Base-by-base conservation (phyloP, 257 asterid genomes). In the Rubia yunnanensis region DNA sequence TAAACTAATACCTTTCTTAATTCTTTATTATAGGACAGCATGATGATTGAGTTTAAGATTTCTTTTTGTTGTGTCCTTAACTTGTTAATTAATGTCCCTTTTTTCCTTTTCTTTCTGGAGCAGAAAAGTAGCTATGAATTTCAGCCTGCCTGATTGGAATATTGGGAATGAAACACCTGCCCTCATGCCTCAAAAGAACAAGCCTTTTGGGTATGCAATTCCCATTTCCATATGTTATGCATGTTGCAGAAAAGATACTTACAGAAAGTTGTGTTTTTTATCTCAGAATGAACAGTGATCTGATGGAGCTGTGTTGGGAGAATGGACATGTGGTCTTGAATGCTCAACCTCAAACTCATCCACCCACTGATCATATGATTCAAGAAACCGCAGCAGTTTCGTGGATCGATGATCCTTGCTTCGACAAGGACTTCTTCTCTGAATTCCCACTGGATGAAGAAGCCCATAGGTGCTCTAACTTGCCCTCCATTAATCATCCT, bases 261-360 rank as follows among this genome's bases (percentile, higher is more conserved):
- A 13, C 27, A 36, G 23, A n/a, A 30, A 48, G 11, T 64, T 50
- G 36, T 31, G 18, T 22, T 44, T 34, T 67, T 60, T 39, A 57
- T 38, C 65, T 64, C 85, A 88, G 98, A 69, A 61, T 78, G 69
- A 91, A 80, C 56, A 79, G 77, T 79, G 96, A 81, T 49, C 74
- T 91, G 41, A 83, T 86, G 75, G 98, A 91, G 80, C 85, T 91
- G 72, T 72, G 85, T 20, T 91, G 96, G 98, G 85, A 84, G 60
- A 83, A 91, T 71, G 98, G 98, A 24, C 94, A 88, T 61, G 84
- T 86, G 15, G 87, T 91, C 20, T 60, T 86, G 69, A 79, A 84
- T 55, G 82, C 75, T 72, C 98, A 88, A 66, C 80, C 63, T 64
- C 80, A 88, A 66, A 82, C 63, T 64, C 80, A 73, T 70, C 86